Conservation (phyloP, 441 rosid genomes). For the Erysimum cheiri region DNA sequence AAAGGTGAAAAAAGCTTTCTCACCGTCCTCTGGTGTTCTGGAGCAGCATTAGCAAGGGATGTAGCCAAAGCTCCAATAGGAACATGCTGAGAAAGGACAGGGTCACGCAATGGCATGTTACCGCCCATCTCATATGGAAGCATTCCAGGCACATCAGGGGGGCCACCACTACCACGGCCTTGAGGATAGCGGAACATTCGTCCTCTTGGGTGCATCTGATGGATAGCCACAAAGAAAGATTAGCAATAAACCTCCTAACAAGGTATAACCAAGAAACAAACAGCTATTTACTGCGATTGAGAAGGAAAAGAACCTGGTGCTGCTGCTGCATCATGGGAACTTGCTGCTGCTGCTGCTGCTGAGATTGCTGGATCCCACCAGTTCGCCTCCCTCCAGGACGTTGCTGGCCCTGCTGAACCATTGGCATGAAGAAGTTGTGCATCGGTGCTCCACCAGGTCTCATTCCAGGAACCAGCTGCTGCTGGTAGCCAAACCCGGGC, state of each 20-base stretch:
- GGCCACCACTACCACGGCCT: slow-evolving; percentile 56
- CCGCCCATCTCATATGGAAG: slow-evolving; percentile 60
- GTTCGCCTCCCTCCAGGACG: slow-evolving; percentile 61
- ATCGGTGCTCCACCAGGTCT: slow-evolving; percentile 73
- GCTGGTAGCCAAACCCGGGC: slow-evolving; percentile 82
- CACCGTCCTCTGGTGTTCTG: slow-evolving; percentile 89
- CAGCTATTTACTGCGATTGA: background rate
- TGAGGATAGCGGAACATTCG: slow-evolving; percentile 60
- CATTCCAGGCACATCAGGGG: slow-evolving; percentile 58
- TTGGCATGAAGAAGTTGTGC: slow-evolving; percentile 75
- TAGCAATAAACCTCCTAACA: slow-evolving; percentile 15
- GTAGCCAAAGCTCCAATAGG: slow-evolving; percentile 79
- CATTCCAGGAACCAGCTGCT: slow-evolving; percentile 82
- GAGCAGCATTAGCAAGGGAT: slow-evolving; percentile 82
- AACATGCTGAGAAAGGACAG: slow-evolving; percentile 56
- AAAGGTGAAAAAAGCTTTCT: slow-evolving; percentile 16
- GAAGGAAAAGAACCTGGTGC: slow-evolving; percentile 49
- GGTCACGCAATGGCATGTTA: slow-evolving; percentile 53
- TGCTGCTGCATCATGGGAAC: slow-evolving; percentile 62
- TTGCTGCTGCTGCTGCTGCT: slow-evolving; percentile 61
- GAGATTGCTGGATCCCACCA: slow-evolving; percentile 55
- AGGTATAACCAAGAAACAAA: background rate
- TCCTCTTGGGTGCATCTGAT: slow-evolving; percentile 69
- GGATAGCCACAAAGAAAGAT: slow-evolving; percentile 1
- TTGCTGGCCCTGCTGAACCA: slow-evolving; percentile 73